A percentile compares a stretch with the other conserved stretches of the same genome.
Evolutionary conservation across 106 monocot species (phyloP).

Genomic region (Xerophyta viscosa): DNA sequence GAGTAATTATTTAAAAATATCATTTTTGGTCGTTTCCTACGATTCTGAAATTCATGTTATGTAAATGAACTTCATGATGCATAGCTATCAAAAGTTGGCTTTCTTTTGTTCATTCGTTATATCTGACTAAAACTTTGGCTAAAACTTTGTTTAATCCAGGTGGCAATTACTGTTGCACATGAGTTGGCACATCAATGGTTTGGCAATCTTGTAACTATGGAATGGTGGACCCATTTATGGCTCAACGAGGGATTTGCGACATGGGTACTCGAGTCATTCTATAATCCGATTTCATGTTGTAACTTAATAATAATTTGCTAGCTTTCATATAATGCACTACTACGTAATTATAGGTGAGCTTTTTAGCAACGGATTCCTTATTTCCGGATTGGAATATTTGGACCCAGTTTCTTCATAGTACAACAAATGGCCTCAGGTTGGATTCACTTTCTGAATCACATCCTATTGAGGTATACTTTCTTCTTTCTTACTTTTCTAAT

Average conservation of each 20-base stretch:
- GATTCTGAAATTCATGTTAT: no score
- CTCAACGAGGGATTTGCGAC: slow-evolving; percentile 98
- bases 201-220: slow-evolving; percentile 99
- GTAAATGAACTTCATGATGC: no score
- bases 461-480: slow-evolving; percentile 77
- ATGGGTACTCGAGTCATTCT: slow-evolving; percentile 48
- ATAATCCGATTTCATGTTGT: not conserved
- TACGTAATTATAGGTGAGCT: slow-evolving; percentile 53
- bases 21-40: no score
- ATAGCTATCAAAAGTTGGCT: no score
- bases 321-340: not conserved
- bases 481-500: no score
- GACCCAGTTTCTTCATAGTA: slow-evolving; percentile 87
- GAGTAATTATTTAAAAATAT: no score
- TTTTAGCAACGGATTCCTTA: slow-evolving; percentile 71
- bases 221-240: slow-evolving; percentile 99
- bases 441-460: slow-evolving; percentile 90
- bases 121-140: no score
- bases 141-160: no score
- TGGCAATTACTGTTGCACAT: slow-evolving; percentile 84
- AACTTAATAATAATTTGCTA: no score
- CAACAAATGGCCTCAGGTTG: slow-evolving; percentile 55
- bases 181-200: slow-evolving; percentile 99
- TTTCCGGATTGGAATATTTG: slow-evolving; percentile 91
- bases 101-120: no score